A percentile compares a stretch with the other conserved stretches of the same genome.
These are phyloP conservation scores for Thelephora terrestris DNA, from an alignment of 1,284 basidiomycete species.

Conservation along the genomic window DNA sequence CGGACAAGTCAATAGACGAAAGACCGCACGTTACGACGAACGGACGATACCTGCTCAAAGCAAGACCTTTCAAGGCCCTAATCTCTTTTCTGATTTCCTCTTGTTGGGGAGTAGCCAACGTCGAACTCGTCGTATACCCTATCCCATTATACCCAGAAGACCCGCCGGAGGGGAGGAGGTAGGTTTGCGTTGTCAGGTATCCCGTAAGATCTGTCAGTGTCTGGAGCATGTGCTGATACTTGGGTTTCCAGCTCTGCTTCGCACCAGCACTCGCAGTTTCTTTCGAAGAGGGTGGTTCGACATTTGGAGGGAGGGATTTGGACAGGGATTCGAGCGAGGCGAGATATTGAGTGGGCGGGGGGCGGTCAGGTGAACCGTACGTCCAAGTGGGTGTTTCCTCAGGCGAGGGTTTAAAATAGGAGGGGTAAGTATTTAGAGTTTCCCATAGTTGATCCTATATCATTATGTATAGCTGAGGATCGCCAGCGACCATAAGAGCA, in stretches of 20 bases:
- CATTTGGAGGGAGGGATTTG: slow-evolving; percentile 29
- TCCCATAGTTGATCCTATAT: slow-evolving; percentile 28
- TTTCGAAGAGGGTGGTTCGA: slow-evolving; percentile 14
- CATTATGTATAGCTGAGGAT: background rate
- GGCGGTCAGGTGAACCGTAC: slow-evolving; percentile 33
- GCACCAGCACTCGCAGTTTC: too few species aligned
- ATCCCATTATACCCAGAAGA: background rate
- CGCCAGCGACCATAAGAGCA: background rate
- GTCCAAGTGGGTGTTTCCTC: slow-evolving; percentile 36
- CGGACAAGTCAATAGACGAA: too few species aligned
- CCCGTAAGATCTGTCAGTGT: slow-evolving; percentile 54
- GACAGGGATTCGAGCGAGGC: slow-evolving; percentile 37
- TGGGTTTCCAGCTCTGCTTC: too few species aligned
- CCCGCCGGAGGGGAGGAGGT: slow-evolving; percentile 25
- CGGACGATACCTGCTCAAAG: slow-evolving; percentile 44
- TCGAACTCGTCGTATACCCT: slow-evolving; percentile 14
- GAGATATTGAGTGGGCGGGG: slow-evolving; percentile 33
- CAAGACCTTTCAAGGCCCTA: slow-evolving; percentile 54
- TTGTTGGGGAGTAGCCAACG: slow-evolving; percentile 32
- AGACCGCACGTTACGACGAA: background rate
- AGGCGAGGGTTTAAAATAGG: slow-evolving; percentile 30
- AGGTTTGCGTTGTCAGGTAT: slow-evolving; percentile 55
- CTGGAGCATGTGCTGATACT: slow-evolving; percentile 44
- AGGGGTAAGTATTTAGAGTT: slow-evolving; percentile 51
- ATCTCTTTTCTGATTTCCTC: slow-evolving; percentile 58